phyloP scores from a whole-genome alignment of 2,329 filamentous ascomycete species.

The Fusarium hainanense region DNA sequence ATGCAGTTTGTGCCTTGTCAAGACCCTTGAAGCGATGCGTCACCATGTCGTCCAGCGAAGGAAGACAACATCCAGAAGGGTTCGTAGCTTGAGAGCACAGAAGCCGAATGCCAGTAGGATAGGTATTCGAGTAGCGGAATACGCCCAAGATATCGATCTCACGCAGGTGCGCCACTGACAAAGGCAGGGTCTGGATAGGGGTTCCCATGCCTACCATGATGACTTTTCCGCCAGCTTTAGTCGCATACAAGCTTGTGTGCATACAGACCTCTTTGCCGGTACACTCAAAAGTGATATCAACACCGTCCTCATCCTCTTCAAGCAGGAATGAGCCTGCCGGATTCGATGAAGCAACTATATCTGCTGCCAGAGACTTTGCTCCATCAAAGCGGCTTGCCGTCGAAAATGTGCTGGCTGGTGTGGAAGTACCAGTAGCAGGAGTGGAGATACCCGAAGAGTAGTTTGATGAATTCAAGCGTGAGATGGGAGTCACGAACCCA shows the following conservation, averaged over 20 bases:
- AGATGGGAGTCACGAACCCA: slow-evolving; percentile 64
- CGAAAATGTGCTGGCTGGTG: slow-evolving; percentile 59
- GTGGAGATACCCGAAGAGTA: slow-evolving; percentile 63
- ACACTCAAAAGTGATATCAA: slow-evolving; percentile 80
- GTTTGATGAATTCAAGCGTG: slow-evolving; percentile 57
- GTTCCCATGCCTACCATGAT: slow-evolving; percentile 85
- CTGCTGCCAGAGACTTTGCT: slow-evolving; percentile 61
- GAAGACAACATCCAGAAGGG: slow-evolving; percentile 60
- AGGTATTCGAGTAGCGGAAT: slow-evolving; percentile 82
- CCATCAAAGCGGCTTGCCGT: slow-evolving; percentile 62
- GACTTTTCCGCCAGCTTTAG: slow-evolving; percentile 75
- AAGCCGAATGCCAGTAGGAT: slow-evolving; percentile 74
- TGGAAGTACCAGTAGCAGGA: slow-evolving; percentile 53
- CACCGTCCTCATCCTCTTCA: slow-evolving; percentile 72
- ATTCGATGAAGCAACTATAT: slow-evolving; percentile 59
- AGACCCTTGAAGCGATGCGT: slow-evolving; percentile 78
- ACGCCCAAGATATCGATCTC: slow-evolving; percentile 84
- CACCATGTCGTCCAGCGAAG: slow-evolving; percentile 76
- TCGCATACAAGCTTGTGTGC: slow-evolving; percentile 79
- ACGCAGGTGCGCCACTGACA: slow-evolving; percentile 77
- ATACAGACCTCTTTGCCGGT: slow-evolving; percentile 81
- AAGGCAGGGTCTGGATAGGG: slow-evolving; percentile 77
- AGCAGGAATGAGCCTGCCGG: slow-evolving; percentile 44
- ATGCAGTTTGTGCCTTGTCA: slow-evolving; percentile 69
- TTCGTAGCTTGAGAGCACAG: slow-evolving; percentile 59